Base-by-base conservation (phyloP, 176 grass and related monocot species). In the Pontederia paniculata region DNA sequence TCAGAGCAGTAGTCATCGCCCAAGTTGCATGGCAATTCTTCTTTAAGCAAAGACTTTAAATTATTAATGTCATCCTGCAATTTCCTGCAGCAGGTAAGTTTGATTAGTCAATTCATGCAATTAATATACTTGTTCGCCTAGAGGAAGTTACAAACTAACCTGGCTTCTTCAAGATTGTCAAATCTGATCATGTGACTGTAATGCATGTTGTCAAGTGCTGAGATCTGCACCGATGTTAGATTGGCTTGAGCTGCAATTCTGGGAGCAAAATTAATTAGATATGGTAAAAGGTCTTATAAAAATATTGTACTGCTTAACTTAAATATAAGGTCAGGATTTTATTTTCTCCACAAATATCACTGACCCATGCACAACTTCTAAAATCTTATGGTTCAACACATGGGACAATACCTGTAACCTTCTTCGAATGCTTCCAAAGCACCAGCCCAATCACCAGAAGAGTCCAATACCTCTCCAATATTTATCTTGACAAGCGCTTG, bases 401-500 rank as follows among this genome's bases (percentile, higher is more conserved):
- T 44, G 15, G 71, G 28, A 66, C 37, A 82, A 83, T 89, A 55
- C 91, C 80, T 87, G 80, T 97, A 97, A 50, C 80, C 91, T 76
- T 97, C 86, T 66, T 97, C 74, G n/a, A 72, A 97, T 76, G 86
- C 80, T 73, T 97, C 50, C 77, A 97, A 72, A 45, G 91, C 86
- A 70, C 65, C 62, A 72, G 64, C 64, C 83, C 77, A 87, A 23
- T 97, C 74, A 72, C 77, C 80, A 81, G 45, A 79, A 76, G 80
- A 81, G 76, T 97, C 91, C 58, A 90, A 65, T 71, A 84, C 74
- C 76, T 77, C 78, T 13, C 91, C 91, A 76, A 97, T 87, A 63
- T 87, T 87, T 77, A 97, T 82, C 80, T 97, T 97, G 23, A 75
- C 86, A 64, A 84, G 67, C 72, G 91, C 91, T 87, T 97, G 91